Base-by-base conservation (phyloP, 257 asterid genomes). In the Anisodus tanguticus region DNA sequence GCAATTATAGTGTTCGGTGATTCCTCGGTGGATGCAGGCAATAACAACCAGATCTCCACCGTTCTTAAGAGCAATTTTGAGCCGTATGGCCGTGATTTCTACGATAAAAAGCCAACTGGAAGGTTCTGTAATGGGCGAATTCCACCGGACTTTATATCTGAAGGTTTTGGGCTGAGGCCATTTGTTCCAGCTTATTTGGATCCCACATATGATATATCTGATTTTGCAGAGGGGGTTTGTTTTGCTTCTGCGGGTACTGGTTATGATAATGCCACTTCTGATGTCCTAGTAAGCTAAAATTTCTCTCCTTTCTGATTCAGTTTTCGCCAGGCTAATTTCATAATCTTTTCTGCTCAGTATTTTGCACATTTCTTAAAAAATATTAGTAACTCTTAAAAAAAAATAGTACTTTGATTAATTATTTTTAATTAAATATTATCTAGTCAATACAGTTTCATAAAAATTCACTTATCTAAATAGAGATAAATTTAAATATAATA, bases 221-320 rank as follows among this genome's bases (percentile, higher is more conserved):
- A 96, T 81, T 96, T 96, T 63, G 95, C 95, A 1, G 9, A 2
- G 2, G 99, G 99, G 26, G 98, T 94, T 84, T 92, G 94, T 88
- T 95, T 95, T 85, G 98, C 98, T 87, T 95, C 98, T 13, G 98
- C 98, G 35, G 97, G 98, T 9, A 92, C 97, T 10, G 98, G 98
- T 12, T 95, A 83, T 81, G 98, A 95, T 57, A 93, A 93, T 70
- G 91, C 92, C 0, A 95, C 98, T 60, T 93, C 98, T 47, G 85
- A 83, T 68, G 98, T 95, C 9, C 97, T 95, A 4, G 99, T 94
- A 88, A 94, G 97, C 86, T 63, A 45, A 2, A 45, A 19, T 47
- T 54, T 11, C 22, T 16, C 17, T 31, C 35, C 35, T 22, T 22
- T 22, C 26, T 22, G 26, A 22, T 22, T 22, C 26, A 22, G 26